phyloP scores from a whole-genome alignment of 805 yeast species.

The Wickerhamomyces sydowiorum region DNA sequence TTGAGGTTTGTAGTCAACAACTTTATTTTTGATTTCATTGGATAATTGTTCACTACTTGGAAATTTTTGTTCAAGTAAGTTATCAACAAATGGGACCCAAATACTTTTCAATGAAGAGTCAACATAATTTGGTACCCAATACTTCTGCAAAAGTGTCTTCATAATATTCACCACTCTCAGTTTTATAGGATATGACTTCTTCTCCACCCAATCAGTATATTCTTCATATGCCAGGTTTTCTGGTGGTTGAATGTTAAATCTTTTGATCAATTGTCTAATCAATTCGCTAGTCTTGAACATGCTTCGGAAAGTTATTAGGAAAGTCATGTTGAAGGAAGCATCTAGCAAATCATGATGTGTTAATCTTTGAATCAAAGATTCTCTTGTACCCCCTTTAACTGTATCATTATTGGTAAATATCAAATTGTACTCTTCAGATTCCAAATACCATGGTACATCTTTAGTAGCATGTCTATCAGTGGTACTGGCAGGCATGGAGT shows the following conservation, averaged over 20 bases:
- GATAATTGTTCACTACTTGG: slow-evolving; percentile 37
- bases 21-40: slow-evolving; percentile 31
- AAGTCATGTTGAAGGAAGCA: slow-evolving; percentile 58
- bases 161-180: slow-evolving; percentile 60
- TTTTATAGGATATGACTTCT: slow-evolving; percentile 64
- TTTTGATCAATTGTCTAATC: slow-evolving; percentile 48
- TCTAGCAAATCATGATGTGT: slow-evolving; percentile 67
- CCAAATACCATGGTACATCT: slow-evolving; percentile 67
- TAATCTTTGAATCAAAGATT: slow-evolving; percentile 72
- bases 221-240: slow-evolving; percentile 84
- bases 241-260: slow-evolving; percentile 75
- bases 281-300: slow-evolving; percentile 65
- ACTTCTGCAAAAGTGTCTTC: slow-evolving; percentile 58
- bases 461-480: slow-evolving; percentile 21
- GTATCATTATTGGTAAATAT: slow-evolving; percentile 64
- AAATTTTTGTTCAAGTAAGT: slow-evolving; percentile 33
- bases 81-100: slow-evolving; percentile 34
- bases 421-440: slow-evolving; percentile 54
- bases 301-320: slow-evolving; percentile 71
- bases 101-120: slow-evolving; percentile 35
- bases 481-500: slow-evolving; percentile 22
- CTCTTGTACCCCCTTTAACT: slow-evolving; percentile 78
- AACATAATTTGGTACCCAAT: slow-evolving; percentile 62
- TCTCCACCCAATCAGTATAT: slow-evolving; percentile 68
- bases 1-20: slow-evolving; percentile 11